Evolutionary conservation across 164 flowering plant species (phyloP), one percentile per base, ranked within the genome.

Genomic region (Vitis rotundifolia): DNA sequence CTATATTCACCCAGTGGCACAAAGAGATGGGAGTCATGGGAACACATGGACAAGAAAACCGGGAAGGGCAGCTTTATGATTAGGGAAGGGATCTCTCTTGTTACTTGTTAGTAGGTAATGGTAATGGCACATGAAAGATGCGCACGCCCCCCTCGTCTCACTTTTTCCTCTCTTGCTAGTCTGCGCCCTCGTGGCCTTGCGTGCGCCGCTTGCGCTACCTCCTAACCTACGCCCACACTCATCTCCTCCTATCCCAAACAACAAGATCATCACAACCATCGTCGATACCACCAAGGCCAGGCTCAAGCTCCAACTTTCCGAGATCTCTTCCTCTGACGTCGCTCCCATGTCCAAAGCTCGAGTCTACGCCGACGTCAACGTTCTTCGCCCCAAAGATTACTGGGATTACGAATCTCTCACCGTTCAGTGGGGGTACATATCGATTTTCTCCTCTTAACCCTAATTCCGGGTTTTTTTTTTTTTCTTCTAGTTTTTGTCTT

Each of bases 401-500:
- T 87, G 88, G 88, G 90, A 87, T 68, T 87, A 87, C 76, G 90
- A 87, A 67, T 77, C 87, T 18, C 91, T 87, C 75, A 73, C 83
- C 44, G 87, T 87, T 59, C 91, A 87, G 60, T 87, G 91, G 91
- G 91, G 91, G 91, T 87, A 82, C 67, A 5, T 60, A 7, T 52
- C 22, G 11, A 18, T 15, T 26, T 8, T 49, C 12, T 8, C 49
- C 3, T 56, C 61, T 56, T 15, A 52, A 47, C 63, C 62, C 57
- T 63, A 59, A 53, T 68, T 54, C 7, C 11, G 22, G 26, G 26
- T 37, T 29, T 29, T n/a, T 49, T 29, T 29, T n/a, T 49, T 49
- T 14, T 22, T 44, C 19, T 10, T 51, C 3, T 26, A 10, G 4
- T 61, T 50, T 9, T 16, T 13, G 12, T 44, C 1, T 49, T 49